Percentiles rank a stretch among this genome's conserved stretches.
Conservation (phyloP, 768 basidiomycete genomes). For the Psilocybe sp. region DNA sequence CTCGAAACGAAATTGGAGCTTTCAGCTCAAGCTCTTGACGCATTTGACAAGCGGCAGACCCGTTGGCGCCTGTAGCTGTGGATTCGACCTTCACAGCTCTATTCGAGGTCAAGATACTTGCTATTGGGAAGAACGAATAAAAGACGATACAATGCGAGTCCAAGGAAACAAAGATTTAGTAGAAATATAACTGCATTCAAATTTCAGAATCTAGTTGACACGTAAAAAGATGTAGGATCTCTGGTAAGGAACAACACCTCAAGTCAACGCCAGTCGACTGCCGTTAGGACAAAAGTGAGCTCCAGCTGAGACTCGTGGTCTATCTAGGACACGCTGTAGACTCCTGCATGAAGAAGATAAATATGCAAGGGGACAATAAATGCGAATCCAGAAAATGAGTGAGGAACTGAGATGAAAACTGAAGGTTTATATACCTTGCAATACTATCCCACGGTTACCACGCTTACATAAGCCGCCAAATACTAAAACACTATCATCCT, state of each 20-base stretch:
- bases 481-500: too few relatives aligned
- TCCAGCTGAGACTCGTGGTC: conserved; percentile 23
- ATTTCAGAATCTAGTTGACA: too few relatives aligned
- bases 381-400: conserved; percentile 24
- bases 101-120: too few relatives aligned
- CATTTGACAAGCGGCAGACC: too few relatives aligned
- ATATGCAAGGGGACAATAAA: conserved; percentile 27
- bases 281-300: conserved; percentile 19
- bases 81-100: too few relatives aligned
- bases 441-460: too few relatives aligned
- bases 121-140: too few relatives aligned
- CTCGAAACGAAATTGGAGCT: too few relatives aligned
- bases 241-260: conserved; percentile 28
- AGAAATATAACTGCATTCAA: neutral
- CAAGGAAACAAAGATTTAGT: conserved; percentile 6
- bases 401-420: conserved; percentile 13
- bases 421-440: conserved; percentile 7
- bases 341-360: conserved; percentile 21
- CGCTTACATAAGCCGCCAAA: too few relatives aligned
- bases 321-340: conserved; percentile 23
- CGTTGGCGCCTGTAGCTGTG: too few relatives aligned
- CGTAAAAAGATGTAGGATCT: conserved; percentile 14
- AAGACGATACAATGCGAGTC: too few relatives aligned
- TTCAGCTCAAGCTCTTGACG: neutral
- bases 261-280: conserved; percentile 17